phyloP scores from a whole-genome alignment of 1,139 yeast genomes.

The Hyphopichia khmerensis region DNA sequence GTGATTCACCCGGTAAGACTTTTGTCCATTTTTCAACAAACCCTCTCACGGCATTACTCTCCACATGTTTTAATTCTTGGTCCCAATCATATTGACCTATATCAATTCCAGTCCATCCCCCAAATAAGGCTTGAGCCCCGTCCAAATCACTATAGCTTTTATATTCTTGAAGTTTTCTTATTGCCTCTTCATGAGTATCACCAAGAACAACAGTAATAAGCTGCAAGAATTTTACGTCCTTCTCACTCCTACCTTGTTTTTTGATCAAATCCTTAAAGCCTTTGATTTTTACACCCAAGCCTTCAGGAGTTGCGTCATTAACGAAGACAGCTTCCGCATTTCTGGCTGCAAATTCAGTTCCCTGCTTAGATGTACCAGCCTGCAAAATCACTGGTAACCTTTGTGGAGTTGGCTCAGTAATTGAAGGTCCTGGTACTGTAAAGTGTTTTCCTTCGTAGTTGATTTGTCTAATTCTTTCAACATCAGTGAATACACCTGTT shows the following conservation, averaged over 20 bases:
- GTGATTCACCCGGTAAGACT: conserved; percentile 24
- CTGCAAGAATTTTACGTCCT: conserved; percentile 34
- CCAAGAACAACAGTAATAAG: conserved; percentile 33
- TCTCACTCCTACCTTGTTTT: conserved; percentile 32
- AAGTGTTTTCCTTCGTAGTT: conserved; percentile 38
- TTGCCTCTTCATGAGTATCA: conserved; percentile 36
- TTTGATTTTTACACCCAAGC: conserved; percentile 25
- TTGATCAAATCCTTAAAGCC: conserved; percentile 28
- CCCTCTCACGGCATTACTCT: conserved; percentile 29
- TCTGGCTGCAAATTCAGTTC: conserved; percentile 44
- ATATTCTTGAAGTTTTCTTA: conserved; percentile 25
- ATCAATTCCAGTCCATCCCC: conserved; percentile 40
- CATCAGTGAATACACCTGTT: conserved; percentile 36
- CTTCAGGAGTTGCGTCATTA: conserved; percentile 28
- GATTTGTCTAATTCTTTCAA: conserved; percentile 39
- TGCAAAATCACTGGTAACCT: conserved; percentile 46
- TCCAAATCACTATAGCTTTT: conserved; percentile 34
- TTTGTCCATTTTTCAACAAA: conserved; percentile 33
- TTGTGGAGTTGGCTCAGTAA: conserved; percentile 44
- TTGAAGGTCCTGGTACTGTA: conserved; percentile 46
- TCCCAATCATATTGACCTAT: conserved; percentile 26
- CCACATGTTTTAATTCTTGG: conserved; percentile 27
- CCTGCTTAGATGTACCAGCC: conserved; percentile 48
- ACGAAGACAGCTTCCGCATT: conserved; percentile 46
- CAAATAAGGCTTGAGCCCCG: conserved; percentile 38